A percentile compares a stretch with the other conserved stretches of the same genome.
These are phyloP conservation scores for Ceratobasidium sp. DNA, from an alignment of 1,284 basidiomycete species.

Conservation along the genomic window DNA sequence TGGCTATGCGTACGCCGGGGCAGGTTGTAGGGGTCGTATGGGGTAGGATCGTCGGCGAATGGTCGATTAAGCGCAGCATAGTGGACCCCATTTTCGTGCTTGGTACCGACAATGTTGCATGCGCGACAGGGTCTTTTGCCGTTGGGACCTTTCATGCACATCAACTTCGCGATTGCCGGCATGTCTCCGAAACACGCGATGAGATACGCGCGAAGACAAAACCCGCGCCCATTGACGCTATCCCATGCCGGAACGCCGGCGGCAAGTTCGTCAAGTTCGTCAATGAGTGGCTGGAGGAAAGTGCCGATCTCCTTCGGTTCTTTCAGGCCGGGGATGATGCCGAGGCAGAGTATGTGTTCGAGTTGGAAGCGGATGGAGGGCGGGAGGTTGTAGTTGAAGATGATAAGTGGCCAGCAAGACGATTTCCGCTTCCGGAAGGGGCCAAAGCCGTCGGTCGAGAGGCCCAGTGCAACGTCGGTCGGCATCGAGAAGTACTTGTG, in stretches of 20 bases:
- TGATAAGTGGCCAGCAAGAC: conserved; percentile 48
- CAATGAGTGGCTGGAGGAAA: conserved; percentile 43
- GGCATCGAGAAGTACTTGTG: conserved; percentile 34
- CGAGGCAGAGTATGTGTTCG: conserved; percentile 44
- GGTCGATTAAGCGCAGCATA: conserved; percentile 11
- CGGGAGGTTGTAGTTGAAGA: conserved; percentile 50
- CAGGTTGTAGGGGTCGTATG: conserved; percentile 6
- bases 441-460: conserved; percentile 37
- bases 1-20: conserved; percentile 32
- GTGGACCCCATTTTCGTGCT: neutral
- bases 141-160: conserved; percentile 45
- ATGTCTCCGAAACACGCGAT: conserved; percentile 45
- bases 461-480: conserved; percentile 44
- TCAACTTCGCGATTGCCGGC: conserved; percentile 43
- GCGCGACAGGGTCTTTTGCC: conserved; percentile 43
- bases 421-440: conserved; percentile 25
- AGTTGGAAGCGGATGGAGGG: conserved; percentile 44
- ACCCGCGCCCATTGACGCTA: neutral
- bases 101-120: conserved; percentile 41
- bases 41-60: neutral
- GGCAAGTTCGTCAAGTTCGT: conserved; percentile 44
- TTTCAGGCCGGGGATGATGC: conserved; percentile 48
- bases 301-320: conserved; percentile 46
- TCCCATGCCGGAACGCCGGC: conserved; percentile 43
- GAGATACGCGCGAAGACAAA: conserved; percentile 44